Percentiles rank a stretch among this genome's conserved stretches.
Conservation (phyloP, 2,329 filamentous ascomycete species). For the Microsporum canis region DNA sequence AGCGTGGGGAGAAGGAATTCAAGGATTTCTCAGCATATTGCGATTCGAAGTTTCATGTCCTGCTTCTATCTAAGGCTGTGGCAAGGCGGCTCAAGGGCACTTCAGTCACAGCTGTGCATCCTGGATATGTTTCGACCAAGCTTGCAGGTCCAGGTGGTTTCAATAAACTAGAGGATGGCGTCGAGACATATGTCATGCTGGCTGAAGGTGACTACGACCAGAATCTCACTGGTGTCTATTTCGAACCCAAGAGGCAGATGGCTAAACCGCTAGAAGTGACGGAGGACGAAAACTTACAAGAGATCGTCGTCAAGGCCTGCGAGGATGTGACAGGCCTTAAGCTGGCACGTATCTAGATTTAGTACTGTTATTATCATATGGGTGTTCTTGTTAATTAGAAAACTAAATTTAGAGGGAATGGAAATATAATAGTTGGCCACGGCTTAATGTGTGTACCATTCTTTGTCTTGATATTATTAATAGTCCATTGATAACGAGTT, state of each 20-base stretch:
- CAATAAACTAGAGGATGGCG: slow-evolving; percentile 37
- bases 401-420: too few relatives aligned
- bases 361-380: too few relatives aligned
- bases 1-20: slow-evolving; percentile 26
- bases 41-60: slow-evolving; percentile 46
- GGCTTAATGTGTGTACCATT: too few relatives aligned
- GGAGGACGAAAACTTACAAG: slow-evolving; percentile 14
- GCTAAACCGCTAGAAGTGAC: slow-evolving; percentile 11
- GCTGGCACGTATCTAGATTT: background rate
- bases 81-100: slow-evolving; percentile 37
- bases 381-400: too few relatives aligned
- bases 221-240: slow-evolving; percentile 15
- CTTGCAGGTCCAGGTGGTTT: slow-evolving; percentile 39
- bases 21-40: slow-evolving; percentile 35
- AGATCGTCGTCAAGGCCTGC: slow-evolving; percentile 16
- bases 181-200: slow-evolving; percentile 40
- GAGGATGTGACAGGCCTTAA: slow-evolving; percentile 12
- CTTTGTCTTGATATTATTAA: too few relatives aligned
- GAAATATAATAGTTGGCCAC: too few relatives aligned
- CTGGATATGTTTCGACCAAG: slow-evolving; percentile 44
- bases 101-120: slow-evolving; percentile 37
- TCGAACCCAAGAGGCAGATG: slow-evolving; percentile 16
- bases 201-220: slow-evolving; percentile 24
- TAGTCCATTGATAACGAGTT: too few relatives aligned
- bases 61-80: slow-evolving; percentile 44